Evolutionary conservation across 2,329 filamentous ascomycete genomes (phyloP), one percentile per base, ranked within the genome.

Genomic region (Nothophoma quercina): DNA sequence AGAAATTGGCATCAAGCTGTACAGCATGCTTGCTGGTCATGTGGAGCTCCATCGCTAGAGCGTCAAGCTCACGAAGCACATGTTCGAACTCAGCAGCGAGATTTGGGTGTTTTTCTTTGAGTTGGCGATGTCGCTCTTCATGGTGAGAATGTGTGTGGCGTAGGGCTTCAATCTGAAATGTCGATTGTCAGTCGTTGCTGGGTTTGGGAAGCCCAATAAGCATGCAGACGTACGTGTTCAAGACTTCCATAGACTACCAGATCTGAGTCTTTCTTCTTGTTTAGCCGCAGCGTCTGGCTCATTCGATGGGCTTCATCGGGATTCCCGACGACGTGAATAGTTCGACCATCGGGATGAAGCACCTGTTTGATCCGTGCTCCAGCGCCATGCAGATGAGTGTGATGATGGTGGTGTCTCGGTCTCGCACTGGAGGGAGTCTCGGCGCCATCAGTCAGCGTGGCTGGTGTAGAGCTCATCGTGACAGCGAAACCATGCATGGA

Each of bases 1-100:
- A 79, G 65, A 88, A 88, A 64, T 83, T 87, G 26, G 83, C 83
- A 60, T 84, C 82, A 18, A 88, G 72, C 15, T 80, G 74, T 5
- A 83, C 79, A 3, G 80, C 77, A 61, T 85, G 81, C 50, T 81
- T 79, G 2, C 77, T 80, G 43, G 87, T 71, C 55, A 78, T 75
- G 51, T 84, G 79, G 6, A 88, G 70, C 67, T 87, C 83, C 1
- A 64, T 59, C 9, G 76, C 77, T n/a, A 87, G 74, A 0, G 71
- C 70, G 51, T 83, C 79, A 9, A 88, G 73, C 57, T 86, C 81
- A 7, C 70, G 64, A 34, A 82, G 79, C 7, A 85, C 78, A 40
- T 77, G 68, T 62, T 87, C 83, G 70, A 85, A 84, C 59, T 85
- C 81, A 23, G 82, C 78, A 59, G 81, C 83, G 7, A 81, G 71